Percentiles rank a stretch among this genome's conserved stretches.
Conservation (phyloP, 805 yeast species). For the Hanseniaspora lachancei region DNA sequence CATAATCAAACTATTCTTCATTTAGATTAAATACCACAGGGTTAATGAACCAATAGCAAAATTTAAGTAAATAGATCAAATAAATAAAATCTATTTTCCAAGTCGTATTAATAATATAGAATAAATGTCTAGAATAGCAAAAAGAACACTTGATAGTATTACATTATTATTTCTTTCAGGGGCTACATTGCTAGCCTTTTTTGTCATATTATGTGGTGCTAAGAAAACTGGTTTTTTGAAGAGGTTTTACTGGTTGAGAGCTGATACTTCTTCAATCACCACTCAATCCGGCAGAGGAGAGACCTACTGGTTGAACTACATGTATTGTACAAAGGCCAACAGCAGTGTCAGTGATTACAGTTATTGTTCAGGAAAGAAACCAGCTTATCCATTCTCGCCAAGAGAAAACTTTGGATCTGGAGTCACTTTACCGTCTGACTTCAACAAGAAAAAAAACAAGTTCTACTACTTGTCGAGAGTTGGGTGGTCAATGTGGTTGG, state of each 20-base stretch:
- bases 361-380: constrained; percentile 40
- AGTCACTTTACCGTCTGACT: constrained; percentile 40
- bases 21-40: too few species aligned
- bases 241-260: constrained; percentile 67
- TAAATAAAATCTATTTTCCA: too few species aligned
- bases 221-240: constrained; percentile 41
- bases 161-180: constrained; percentile 31
- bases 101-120: not conserved
- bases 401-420: constrained; percentile 50
- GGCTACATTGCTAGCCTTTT: constrained; percentile 42
- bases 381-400: constrained; percentile 84
- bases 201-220: constrained; percentile 56
- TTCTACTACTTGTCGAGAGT: constrained; percentile 58
- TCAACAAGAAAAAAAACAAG: constrained; percentile 36
- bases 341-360: constrained; percentile 28
- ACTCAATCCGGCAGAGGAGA: constrained; percentile 26
- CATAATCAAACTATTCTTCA: too few species aligned
- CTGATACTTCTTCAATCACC: constrained; percentile 47
- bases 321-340: constrained; percentile 36
- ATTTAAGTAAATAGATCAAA: too few species aligned
- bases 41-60: too few species aligned
- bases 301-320: constrained; percentile 77
- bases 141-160: constrained; percentile 23
- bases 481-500: constrained; percentile 49
- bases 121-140: constrained; percentile 11